Evolutionary conservation across 2,329 filamentous ascomycete genomes (phyloP).

Genomic region (Ceratocystis huliohia): DNA sequence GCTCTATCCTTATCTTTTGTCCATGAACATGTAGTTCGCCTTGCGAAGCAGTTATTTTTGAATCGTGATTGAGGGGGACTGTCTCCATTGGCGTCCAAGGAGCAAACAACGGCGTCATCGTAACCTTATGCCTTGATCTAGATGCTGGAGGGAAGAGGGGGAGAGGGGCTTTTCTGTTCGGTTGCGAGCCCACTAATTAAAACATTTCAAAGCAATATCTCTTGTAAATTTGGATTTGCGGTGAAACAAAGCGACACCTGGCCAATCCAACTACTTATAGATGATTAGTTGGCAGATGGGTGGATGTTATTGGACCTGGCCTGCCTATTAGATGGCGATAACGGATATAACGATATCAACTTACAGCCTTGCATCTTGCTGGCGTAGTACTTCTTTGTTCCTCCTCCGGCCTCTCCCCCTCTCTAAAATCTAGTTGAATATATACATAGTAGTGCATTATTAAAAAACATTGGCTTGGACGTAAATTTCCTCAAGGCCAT

Average conservation of each 20-base stretch:
- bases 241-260: not conserved
- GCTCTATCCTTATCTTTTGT: not conserved
- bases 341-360: not conserved
- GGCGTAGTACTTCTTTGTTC: not conserved
- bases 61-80: not conserved
- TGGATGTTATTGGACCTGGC: not conserved
- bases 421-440: too few relatives aligned
- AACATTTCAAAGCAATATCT: not conserved
- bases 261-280: not conserved
- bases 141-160: too few relatives aligned
- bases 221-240: not conserved
- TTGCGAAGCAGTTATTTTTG: not conserved
- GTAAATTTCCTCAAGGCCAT: too few relatives aligned
- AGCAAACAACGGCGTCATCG: not conserved
- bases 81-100: not conserved
- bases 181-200: not conserved
- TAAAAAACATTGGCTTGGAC: too few relatives aligned
- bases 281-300: not conserved
- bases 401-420: not conserved
- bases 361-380: not conserved
- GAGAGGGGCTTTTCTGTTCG: too few relatives aligned
- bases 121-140: not conserved
- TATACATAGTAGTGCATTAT: too few relatives aligned
- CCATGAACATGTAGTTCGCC: not conserved
- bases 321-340: not conserved